Evolutionary conservation across 352 stramenopile genomes (phyloP), one percentile per base, ranked within the genome.

Genomic region (Globisporangium ultimum): DNA sequence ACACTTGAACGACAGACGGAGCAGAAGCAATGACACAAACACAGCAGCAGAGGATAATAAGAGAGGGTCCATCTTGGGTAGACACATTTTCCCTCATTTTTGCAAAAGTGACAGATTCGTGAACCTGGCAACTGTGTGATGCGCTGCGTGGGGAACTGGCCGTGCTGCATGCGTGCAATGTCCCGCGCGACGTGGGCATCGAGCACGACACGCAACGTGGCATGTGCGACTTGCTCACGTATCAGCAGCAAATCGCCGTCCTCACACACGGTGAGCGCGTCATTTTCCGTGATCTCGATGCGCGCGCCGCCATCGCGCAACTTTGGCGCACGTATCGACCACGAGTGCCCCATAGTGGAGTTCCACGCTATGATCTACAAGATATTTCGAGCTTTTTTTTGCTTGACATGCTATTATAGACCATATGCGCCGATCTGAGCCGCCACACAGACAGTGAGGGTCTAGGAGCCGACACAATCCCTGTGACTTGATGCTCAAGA

Each of bases 241-340:
- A 67, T 52, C n/a, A 88, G 69, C 40, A 88, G 61, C 54, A 88
- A 24, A 41, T 88, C 78, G 17, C 78, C 76, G 53, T 72, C 70
- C 51, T 88, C 76, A 61, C 76, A 79, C 24, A 86, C 58, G 21
- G 73, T 74, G 43, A 85, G 54, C 38, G 72, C 72, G 17, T 84
- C 66, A 55, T 71, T 68, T 56, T 70, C 57, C 0, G 36, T 21
- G 15, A 57, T 48, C 36, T 57, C 17, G 34, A 48, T 45, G 40
- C 38, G 20, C 28, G 28, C 28, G 4, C 28, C 28, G 28, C 28
- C 28, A 36, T 36, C 28, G 28, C 9, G 28, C 28, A 36, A 10
- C 28, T 36, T 36, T 36, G 28, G 28, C 28, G 28, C 28, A 10
- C 8, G 28, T 0, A 5, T 9, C 28, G 28, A 36, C 28, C 28